Conservation (phyloP, 2,329 filamentous ascomycete genomes). For the Colletotrichum tanaceti region DNA sequence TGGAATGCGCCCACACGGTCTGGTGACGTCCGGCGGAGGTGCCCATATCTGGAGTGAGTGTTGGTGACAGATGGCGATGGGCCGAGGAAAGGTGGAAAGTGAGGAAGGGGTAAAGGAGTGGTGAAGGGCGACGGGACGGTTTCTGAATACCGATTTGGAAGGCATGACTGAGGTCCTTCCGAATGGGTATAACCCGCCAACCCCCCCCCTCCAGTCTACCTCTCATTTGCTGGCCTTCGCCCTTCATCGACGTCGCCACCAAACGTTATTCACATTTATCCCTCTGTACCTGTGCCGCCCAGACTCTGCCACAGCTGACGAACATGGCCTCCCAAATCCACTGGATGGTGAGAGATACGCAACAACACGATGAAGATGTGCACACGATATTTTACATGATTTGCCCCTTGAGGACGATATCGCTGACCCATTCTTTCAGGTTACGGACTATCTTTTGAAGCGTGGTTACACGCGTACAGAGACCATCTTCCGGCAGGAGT, state of each 20-base stretch:
- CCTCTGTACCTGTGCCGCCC: too few relatives aligned
- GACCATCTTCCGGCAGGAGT: slow-evolving; percentile 91
- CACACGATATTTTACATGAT: not conserved
- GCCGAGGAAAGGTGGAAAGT: not conserved
- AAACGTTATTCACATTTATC: too few relatives aligned
- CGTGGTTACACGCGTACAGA: slow-evolving; percentile 95
- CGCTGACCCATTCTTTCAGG: slow-evolving; percentile 51
- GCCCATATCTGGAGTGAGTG: not conserved
- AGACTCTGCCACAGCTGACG: too few relatives aligned
- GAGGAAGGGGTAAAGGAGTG: too few relatives aligned
- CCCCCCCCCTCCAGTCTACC: too few relatives aligned
- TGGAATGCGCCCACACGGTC: not conserved
- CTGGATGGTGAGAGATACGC: not conserved
- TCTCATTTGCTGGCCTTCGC: too few relatives aligned
- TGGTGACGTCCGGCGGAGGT: not conserved
- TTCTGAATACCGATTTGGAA: too few relatives aligned
- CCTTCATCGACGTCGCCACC: too few relatives aligned
- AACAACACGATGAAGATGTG: not conserved
- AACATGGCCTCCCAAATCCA: too few relatives aligned
- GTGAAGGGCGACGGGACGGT: too few relatives aligned
- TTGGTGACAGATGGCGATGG: not conserved
- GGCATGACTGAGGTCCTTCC: too few relatives aligned
- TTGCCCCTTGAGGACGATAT: not conserved
- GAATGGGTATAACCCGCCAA: too few relatives aligned
- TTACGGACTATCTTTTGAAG: slow-evolving; percentile 95